Conservation (phyloP, 2,329 filamentous ascomycete genomes). For the Epichloe amarillans region DNA sequence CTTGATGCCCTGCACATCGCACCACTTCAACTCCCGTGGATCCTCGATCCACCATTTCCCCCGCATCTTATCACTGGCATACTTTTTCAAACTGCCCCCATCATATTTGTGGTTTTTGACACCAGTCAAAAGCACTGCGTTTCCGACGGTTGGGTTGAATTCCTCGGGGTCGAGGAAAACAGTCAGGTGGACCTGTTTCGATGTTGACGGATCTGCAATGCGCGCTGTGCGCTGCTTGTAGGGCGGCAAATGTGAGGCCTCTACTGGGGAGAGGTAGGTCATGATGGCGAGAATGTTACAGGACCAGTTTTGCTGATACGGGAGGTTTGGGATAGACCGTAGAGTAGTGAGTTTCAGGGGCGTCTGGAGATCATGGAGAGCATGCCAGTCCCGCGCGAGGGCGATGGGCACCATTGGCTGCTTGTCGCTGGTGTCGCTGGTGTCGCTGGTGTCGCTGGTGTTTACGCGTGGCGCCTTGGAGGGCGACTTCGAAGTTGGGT, state of each 20-base stretch:
- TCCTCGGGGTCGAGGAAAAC: slow-evolving; percentile 39
- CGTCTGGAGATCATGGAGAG: slow-evolving; percentile 24
- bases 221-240: slow-evolving; percentile 38
- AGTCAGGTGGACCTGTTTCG: slow-evolving; percentile 38
- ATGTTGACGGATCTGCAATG: slow-evolving; percentile 36
- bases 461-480: neutral
- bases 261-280: slow-evolving; percentile 30
- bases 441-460: neutral
- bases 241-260: slow-evolving; percentile 35
- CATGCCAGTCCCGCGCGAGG: slow-evolving; percentile 27
- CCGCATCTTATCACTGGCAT: slow-evolving; percentile 25
- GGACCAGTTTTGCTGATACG: slow-evolving; percentile 45
- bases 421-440: neutral
- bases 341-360: slow-evolving; percentile 40
- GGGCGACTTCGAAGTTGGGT: neutral
- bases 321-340: slow-evolving; percentile 34
- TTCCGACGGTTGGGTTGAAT: slow-evolving; percentile 34
- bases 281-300: slow-evolving; percentile 42
- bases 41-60: slow-evolving; percentile 39
- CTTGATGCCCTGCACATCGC: slow-evolving; percentile 30
- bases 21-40: slow-evolving; percentile 34
- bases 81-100: slow-evolving; percentile 31
- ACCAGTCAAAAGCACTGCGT: slow-evolving; percentile 36
- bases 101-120: slow-evolving; percentile 48
- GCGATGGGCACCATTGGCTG: slow-evolving; percentile 17